Evolutionary conservation across 495 filamentous ascomycete species (phyloP).

Genomic region (Penicillium verhagenii): DNA sequence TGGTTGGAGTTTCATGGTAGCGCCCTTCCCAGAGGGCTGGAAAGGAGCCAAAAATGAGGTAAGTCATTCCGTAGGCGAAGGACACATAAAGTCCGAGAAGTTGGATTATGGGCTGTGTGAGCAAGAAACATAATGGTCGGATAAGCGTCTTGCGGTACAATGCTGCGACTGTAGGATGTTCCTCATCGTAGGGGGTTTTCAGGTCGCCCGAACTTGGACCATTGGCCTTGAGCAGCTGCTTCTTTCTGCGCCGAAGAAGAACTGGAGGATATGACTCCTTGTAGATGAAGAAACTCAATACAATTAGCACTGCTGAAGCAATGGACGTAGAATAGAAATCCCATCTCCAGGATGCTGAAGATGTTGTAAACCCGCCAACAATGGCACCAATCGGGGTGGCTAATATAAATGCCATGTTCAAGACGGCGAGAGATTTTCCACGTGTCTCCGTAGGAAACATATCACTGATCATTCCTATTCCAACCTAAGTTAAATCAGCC

Average conservation of each 20-base stretch:
- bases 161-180: constrained; percentile 41
- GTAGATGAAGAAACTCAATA: constrained; percentile 45
- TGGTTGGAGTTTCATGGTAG: constrained; percentile 47
- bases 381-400: constrained; percentile 54
- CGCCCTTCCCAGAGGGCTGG: constrained; percentile 47
- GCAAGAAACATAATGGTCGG: constrained; percentile 39
- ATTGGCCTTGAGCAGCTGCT: constrained; percentile 26
- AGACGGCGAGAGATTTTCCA: constrained; percentile 55
- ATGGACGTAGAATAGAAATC: constrained; percentile 35
- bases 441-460: constrained; percentile 49
- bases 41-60: constrained; percentile 59
- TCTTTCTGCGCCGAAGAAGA: constrained; percentile 51
- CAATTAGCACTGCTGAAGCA: constrained; percentile 47
- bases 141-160: constrained; percentile 27
- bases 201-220: not conserved
- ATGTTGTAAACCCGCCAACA: constrained; percentile 14
- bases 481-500: not conserved
- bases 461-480: constrained; percentile 18
- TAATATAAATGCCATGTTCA: constrained; percentile 50
- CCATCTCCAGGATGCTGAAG: constrained; percentile 17
- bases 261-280: constrained; percentile 44
- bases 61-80: constrained; percentile 59
- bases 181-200: constrained; percentile 17
- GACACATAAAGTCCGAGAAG: constrained; percentile 48
- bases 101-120: constrained; percentile 46